Conservation (phyloP, 768 basidiomycete species). For the Gloeophyllum trabeum region DNA sequence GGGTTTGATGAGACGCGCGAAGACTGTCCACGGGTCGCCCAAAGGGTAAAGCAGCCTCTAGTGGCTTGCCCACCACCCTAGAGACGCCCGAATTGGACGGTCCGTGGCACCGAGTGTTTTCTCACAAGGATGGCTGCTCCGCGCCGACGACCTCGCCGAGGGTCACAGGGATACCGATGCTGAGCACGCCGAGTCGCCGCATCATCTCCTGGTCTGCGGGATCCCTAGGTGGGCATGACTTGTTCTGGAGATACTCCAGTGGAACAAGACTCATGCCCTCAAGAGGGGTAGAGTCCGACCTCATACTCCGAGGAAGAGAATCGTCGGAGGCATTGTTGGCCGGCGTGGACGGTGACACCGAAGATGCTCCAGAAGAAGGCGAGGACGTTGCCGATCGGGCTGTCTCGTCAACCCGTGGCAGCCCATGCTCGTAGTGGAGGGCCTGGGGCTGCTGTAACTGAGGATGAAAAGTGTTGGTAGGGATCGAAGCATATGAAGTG, state of each 20-base stretch:
- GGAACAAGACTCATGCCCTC: neutral
- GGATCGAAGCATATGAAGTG: neutral
- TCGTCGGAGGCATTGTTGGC: neutral
- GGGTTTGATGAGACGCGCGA: too few relatives aligned
- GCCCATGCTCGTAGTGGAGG: slow-evolving; percentile 13
- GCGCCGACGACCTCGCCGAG: too few relatives aligned
- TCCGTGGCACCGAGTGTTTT: too few relatives aligned
- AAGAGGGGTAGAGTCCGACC: neutral
- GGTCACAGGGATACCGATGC: too few relatives aligned
- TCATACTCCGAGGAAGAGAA: neutral
- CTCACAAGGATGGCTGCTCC: too few relatives aligned
- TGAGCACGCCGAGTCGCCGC: neutral
- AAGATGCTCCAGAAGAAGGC: slow-evolving; percentile 26
- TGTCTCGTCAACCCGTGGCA: slow-evolving; percentile 13
- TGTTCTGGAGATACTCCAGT: neutral
- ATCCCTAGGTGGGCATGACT: neutral
- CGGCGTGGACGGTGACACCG: slow-evolving; percentile 17
- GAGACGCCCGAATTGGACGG: too few relatives aligned
- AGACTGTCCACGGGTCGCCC: too few relatives aligned
- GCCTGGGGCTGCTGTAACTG: slow-evolving; percentile 14
- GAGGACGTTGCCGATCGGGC: slow-evolving; percentile 17
- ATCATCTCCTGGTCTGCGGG: neutral
- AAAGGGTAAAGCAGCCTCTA: too few relatives aligned
- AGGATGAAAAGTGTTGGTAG: slow-evolving; percentile 1
- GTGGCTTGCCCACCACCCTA: too few relatives aligned